Evolutionary conservation across 179 eudicot genomes (phyloP).

Genomic region (Spergularia azorica): DNA sequence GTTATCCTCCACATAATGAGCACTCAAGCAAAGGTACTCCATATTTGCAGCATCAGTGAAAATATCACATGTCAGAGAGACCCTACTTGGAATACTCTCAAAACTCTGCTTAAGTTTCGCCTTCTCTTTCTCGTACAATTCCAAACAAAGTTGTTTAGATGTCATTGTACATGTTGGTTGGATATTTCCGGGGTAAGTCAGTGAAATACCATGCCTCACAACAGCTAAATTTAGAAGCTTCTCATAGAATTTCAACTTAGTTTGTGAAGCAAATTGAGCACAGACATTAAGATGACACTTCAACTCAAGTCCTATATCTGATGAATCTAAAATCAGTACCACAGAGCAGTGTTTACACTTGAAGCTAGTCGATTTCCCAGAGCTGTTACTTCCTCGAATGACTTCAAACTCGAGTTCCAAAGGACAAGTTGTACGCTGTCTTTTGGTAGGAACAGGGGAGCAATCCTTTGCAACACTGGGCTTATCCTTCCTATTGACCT

Average conservation of each 20-base stretch:
- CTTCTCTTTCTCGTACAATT: background rate
- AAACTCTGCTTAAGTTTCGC: background rate
- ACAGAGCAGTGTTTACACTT: background rate
- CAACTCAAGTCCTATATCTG: background rate
- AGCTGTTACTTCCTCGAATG: background rate
- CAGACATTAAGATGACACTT: background rate
- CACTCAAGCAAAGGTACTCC: slow-evolving; percentile 1
- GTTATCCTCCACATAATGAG: slow-evolving; percentile 1
- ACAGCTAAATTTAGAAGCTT: background rate
- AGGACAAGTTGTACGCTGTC: background rate
- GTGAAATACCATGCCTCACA: background rate
- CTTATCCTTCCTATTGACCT: too few relatives aligned
- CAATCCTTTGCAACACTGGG: too few relatives aligned
- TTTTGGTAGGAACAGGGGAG: background rate
- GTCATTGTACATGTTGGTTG: too few relatives aligned
- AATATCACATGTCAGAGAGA: background rate
- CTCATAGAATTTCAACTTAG: background rate
- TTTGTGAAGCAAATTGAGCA: background rate
- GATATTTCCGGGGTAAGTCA: background rate
- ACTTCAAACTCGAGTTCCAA: background rate
- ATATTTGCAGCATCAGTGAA: background rate
- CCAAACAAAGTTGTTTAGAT: too few relatives aligned
- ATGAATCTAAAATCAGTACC: background rate
- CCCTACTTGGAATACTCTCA: background rate
- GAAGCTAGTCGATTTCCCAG: background rate